Evolutionary conservation across 202 grass and related monocot genomes (phyloP).

Genomic region (Dendrocalamus latiflorus): DNA sequence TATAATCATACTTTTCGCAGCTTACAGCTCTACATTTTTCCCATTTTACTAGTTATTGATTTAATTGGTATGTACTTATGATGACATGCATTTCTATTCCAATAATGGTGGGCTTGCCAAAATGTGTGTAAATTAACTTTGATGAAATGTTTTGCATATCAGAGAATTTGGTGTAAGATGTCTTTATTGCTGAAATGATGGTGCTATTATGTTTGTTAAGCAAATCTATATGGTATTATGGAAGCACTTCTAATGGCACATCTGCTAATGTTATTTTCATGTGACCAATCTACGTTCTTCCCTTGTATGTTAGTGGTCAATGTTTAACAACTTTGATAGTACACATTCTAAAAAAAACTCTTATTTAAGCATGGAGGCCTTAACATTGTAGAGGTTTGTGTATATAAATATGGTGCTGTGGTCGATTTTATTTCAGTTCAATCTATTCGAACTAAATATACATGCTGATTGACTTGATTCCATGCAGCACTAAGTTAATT

Average conservation of each 20-base stretch:
- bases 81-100: neutral
- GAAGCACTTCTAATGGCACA: neutral
- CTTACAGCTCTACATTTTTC: neutral
- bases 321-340: neutral
- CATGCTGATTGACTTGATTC: neutral
- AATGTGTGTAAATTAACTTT: neutral
- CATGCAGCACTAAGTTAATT: neutral
- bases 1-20: slow-evolving; percentile 7
- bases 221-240: neutral
- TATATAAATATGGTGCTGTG: neutral
- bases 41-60: neutral
- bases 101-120: neutral
- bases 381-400: neutral
- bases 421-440: neutral
- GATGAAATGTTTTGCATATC: neutral
- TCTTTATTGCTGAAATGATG: neutral
- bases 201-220: neutral
- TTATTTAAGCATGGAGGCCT: neutral
- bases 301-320: neutral
- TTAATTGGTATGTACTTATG: neutral
- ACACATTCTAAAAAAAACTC: neutral
- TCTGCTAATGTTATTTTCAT: neutral
- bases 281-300: neutral
- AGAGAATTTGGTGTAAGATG: neutral
- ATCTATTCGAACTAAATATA: neutral